These are phyloP conservation scores for Leptographium wingfieldii DNA, from an alignment of 2,329 filamentous ascomycete genomes.

Conservation along the genomic window DNA sequence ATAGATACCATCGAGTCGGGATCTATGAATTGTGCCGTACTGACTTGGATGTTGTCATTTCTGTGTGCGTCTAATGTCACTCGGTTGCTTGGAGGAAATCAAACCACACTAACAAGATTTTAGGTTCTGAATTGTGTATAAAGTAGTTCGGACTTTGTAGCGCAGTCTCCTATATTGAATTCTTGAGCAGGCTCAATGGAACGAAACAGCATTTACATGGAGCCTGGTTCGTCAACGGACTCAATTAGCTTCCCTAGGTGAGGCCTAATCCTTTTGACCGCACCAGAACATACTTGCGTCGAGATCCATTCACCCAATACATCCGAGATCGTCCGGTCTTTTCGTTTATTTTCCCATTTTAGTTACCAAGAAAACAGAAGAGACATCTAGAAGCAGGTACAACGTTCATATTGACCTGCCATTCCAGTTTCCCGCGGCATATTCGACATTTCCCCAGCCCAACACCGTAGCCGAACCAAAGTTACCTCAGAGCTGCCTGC, in stretches of 20 bases:
- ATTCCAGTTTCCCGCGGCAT: not conserved
- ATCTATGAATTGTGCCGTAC: not conserved
- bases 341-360: conserved; percentile 1
- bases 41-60: not conserved
- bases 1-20: not conserved
- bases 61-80: not conserved
- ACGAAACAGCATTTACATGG: too few species aligned
- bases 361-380: conserved; percentile 1
- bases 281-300: not conserved
- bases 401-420: not conserved
- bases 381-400: not conserved
- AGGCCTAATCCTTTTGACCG: too few species aligned
- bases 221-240: too few species aligned
- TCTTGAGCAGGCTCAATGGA: too few species aligned
- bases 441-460: not conserved
- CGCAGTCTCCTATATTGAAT: too few species aligned
- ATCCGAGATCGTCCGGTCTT: not conserved
- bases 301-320: not conserved
- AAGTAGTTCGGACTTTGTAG: too few species aligned
- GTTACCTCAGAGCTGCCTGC: not conserved
- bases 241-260: too few species aligned
- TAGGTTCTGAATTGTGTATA: too few species aligned
- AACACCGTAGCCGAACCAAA: not conserved
- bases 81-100: not conserved
- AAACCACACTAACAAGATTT: too few species aligned